Evolutionary conservation across 202 grass and related monocot genomes (phyloP), one percentile per base, ranked within the genome.

Genomic region (Setaria italica): DNA sequence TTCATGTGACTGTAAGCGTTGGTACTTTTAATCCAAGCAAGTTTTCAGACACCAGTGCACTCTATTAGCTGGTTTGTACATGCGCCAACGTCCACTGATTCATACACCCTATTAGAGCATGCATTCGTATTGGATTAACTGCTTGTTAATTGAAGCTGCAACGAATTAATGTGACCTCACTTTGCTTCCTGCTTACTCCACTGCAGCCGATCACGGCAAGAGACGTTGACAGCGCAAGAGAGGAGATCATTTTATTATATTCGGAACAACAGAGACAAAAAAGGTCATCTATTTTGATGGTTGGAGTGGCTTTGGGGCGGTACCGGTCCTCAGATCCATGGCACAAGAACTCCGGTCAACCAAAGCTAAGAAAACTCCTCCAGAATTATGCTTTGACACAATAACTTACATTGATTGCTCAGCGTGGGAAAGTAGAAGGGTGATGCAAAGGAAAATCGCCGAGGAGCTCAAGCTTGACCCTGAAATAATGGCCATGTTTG

Each of bases 181-280:
- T 50, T 47, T 79, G 30, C 2, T 48, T 64, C 46, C 9, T 15
- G 2, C 59, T 47, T 19, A 15, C 16, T 65, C 42, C 29, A 20
- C 48, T 35, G 32, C 71, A 65, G 76, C 0, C 0, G 8, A 8
- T 25, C 5, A 0, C 0, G 0, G 17, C 0, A 2, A 11, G 0
- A 0, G 3, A 13, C 3, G 2, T 72, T 72, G 0, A n/a, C 11
- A 1, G 0, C 0, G 80, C 54, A 0, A 47, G 10, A 47, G 0
- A 10, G 4, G 0, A 0, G 6, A 21, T 82, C n/a, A 62, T 7
- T 72, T 10, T 0, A 0, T 2, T 0, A 0, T 6, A 1, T 15
- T 16, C 0, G 1, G 15, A 0, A 11, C 0, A 0, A 1, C 0
- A 4, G 13, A 9, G 76, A 64, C 13, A 1, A 1, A 1, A 1